Evolutionary conservation across 768 basidiomycete genomes (phyloP).

Genomic region (Holtermanniella nyarrowii): DNA sequence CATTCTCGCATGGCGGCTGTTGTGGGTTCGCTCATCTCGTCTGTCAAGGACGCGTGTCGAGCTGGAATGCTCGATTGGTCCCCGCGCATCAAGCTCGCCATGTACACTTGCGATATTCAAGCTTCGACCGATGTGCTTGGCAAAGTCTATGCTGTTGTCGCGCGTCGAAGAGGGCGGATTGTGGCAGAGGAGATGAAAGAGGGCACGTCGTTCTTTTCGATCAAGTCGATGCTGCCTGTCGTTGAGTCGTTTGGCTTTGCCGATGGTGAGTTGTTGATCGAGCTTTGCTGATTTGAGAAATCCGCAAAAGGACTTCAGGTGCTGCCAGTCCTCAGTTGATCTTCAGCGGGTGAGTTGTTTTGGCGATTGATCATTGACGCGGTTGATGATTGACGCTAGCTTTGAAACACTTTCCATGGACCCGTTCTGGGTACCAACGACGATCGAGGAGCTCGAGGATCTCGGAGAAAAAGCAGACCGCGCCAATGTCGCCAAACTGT

Average conservation of each 20-base stretch:
- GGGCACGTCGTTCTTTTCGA: slow-evolving; percentile 86
- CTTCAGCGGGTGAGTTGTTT: slow-evolving; percentile 67
- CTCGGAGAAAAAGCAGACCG: slow-evolving; percentile 92
- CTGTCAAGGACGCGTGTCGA: slow-evolving; percentile 78
- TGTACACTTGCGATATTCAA: slow-evolving; percentile 98
- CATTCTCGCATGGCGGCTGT: slow-evolving; percentile 74
- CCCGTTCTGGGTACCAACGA: slow-evolving; percentile 97
- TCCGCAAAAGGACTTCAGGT: slow-evolving; percentile 89
- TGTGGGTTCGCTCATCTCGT: slow-evolving; percentile 80
- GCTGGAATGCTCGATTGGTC: slow-evolving; percentile 93
- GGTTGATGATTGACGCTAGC: slow-evolving; percentile 44
- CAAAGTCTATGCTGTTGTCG: slow-evolving; percentile 91
- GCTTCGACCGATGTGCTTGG: slow-evolving; percentile 95
- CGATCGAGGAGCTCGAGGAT: slow-evolving; percentile 92
- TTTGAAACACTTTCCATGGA: slow-evolving; percentile 90
- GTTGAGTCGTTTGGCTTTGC: slow-evolving; percentile 97
- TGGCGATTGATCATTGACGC: not conserved
- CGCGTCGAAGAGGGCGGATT: slow-evolving; percentile 79
- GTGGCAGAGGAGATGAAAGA: slow-evolving; percentile 98
- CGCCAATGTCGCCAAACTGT: slow-evolving; percentile 81
- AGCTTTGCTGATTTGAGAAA: slow-evolving; percentile 51
- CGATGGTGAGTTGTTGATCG: slow-evolving; percentile 55
- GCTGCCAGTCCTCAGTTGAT: slow-evolving; percentile 95
- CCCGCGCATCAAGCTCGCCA: slow-evolving; percentile 88
- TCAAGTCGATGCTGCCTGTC: slow-evolving; percentile 81